phyloP scores from a whole-genome alignment of 805 yeast species.

The Candida ovalis region DNA sequence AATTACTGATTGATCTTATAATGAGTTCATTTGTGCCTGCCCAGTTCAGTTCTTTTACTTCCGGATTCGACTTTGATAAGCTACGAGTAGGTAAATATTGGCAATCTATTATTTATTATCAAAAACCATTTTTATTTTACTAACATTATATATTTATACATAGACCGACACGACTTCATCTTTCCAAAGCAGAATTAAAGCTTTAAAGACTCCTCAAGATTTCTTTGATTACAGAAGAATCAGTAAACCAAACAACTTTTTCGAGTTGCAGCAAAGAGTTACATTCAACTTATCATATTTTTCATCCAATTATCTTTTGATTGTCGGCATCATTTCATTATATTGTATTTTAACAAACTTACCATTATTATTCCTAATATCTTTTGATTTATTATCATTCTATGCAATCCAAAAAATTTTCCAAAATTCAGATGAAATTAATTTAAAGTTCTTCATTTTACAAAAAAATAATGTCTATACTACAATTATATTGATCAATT shows the following conservation, averaged over 20 bases:
- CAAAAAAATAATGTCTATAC: slow-evolving; percentile 83
- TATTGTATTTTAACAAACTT: slow-evolving; percentile 84
- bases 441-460: slow-evolving; percentile 49
- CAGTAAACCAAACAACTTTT: slow-evolving; percentile 77
- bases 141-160: background rate
- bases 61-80: slow-evolving; percentile 31
- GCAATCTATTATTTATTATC: too few species aligned
- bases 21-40: slow-evolving; percentile 36
- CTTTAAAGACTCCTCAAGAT: slow-evolving; percentile 80
- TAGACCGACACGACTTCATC: slow-evolving; percentile 35
- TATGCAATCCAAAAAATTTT: slow-evolving; percentile 37
- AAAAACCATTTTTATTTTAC: background rate
- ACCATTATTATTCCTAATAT: slow-evolving; percentile 72
- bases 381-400: slow-evolving; percentile 38
- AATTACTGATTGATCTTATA: background rate
- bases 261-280: slow-evolving; percentile 81
- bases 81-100: slow-evolving; percentile 24
- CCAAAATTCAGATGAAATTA: slow-evolving; percentile 24
- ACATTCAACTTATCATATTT: slow-evolving; percentile 81
- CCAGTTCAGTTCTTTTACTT: slow-evolving; percentile 31
- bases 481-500: slow-evolving; percentile 62
- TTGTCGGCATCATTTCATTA: slow-evolving; percentile 61
- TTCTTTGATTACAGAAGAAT: slow-evolving; percentile 84
- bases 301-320: slow-evolving; percentile 75
- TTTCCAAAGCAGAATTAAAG: slow-evolving; percentile 58